A percentile compares a stretch with the other conserved stretches of the same genome.
Evolutionary conservation across 208 protist genomes (phyloP).

Genomic region (Lotmaria passim): DNA sequence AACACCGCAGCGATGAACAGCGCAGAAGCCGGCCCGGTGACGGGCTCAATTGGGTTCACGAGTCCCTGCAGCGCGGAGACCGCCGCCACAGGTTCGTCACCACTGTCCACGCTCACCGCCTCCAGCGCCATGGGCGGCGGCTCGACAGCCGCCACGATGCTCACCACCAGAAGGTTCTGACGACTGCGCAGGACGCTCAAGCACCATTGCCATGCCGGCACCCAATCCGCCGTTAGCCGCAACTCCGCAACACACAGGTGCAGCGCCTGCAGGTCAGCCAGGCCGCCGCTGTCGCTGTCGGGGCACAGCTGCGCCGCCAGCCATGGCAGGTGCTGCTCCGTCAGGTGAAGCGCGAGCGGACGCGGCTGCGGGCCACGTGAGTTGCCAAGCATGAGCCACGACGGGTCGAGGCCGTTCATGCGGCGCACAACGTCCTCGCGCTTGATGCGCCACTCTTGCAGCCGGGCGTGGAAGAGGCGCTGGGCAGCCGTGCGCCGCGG

Average conservation of each 20-base stretch:
- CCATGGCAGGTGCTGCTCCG: constrained; percentile 61
- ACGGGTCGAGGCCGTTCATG: constrained; percentile 32
- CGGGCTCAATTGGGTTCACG: background rate
- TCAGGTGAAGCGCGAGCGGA: constrained; percentile 55
- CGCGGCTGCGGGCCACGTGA: constrained; percentile 21
- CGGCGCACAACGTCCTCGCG: constrained; percentile 24
- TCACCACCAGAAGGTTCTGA: constrained; percentile 36
- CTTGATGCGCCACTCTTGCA: constrained; percentile 35
- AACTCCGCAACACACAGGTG: constrained; percentile 41
- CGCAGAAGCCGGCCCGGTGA: background rate
- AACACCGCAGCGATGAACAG: background rate
- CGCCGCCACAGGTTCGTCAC: background rate
- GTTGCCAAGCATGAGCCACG: constrained; percentile 31
- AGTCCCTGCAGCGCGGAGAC: background rate
- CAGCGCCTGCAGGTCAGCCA: constrained; percentile 50
- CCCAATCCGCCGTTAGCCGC: constrained; percentile 28
- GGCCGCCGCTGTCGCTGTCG: constrained; percentile 30
- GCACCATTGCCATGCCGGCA: constrained; percentile 52
- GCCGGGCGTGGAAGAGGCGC: constrained; percentile 1
- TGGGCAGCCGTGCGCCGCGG: background rate
- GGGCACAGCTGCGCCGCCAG: constrained; percentile 43
- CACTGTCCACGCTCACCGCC: background rate
- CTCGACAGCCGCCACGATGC: constrained; percentile 7
- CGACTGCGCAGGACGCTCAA: constrained; percentile 34
- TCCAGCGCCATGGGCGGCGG: background rate